These are phyloP conservation scores for Exophiala bonariae DNA, from an alignment of 2,329 filamentous ascomycete species.

Conservation along the genomic window DNA sequence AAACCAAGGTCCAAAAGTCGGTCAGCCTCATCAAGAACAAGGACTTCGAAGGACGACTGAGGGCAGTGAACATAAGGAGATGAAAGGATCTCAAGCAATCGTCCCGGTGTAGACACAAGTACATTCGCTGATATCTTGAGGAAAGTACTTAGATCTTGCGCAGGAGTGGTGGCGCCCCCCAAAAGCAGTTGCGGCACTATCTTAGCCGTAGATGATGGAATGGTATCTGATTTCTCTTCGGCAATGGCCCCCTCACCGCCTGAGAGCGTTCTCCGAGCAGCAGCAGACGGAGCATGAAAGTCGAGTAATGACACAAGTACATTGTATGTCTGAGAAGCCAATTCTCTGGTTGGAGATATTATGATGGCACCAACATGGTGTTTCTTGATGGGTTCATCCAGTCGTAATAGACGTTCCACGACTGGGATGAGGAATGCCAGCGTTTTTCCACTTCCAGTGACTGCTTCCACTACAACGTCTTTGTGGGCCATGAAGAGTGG, in stretches of 20 bases:
- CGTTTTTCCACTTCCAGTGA: conserved; percentile 90
- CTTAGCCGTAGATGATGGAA: conserved; percentile 46
- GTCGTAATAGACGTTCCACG: conserved; percentile 75
- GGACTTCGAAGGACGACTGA: conserved; percentile 83
- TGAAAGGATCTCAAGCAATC: conserved; percentile 81
- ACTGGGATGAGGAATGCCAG: conserved; percentile 82
- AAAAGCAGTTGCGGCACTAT: conserved; percentile 85
- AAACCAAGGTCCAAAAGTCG: conserved; percentile 90
- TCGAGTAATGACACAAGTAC: conserved; percentile 75
- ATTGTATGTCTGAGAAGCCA: conserved; percentile 85
- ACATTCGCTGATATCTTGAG: conserved; percentile 83
- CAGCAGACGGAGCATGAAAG: conserved; percentile 78
- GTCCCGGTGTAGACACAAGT: conserved; percentile 85
- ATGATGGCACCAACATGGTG: conserved; percentile 90
- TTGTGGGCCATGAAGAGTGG: conserved; percentile 87
- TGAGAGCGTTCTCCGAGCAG: conserved; percentile 35
- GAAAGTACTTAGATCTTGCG: conserved; percentile 84
- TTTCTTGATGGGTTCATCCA: conserved; percentile 80
- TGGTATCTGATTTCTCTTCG: conserved; percentile 28
- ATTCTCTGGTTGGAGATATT: conserved; percentile 86
- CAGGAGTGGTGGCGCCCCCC: conserved; percentile 76
- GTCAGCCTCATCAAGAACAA: conserved; percentile 94
- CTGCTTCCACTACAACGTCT: conserved; percentile 89
- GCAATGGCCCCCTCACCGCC: conserved; percentile 41
- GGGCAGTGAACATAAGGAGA: conserved; percentile 86